phyloP scores from a whole-genome alignment of 257 asterid genomes.

The Pogostemon cablin region DNA sequence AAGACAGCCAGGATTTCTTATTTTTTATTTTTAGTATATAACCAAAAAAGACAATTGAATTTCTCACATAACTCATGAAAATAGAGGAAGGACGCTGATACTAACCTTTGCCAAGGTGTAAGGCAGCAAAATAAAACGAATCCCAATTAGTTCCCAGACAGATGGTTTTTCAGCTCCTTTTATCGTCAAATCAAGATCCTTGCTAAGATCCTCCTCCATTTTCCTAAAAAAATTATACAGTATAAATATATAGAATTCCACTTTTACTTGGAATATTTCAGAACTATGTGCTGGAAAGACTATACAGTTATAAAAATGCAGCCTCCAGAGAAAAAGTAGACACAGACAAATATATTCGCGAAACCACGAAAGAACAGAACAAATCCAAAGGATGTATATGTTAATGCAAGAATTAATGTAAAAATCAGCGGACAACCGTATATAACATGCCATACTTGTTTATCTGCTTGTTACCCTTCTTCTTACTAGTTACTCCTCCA shows the following conservation, averaged over 20 bases:
- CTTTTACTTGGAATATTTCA: constrained; percentile 21
- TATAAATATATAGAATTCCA: neutral
- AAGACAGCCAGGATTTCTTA: neutral
- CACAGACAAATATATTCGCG: neutral
- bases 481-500: constrained; percentile 79
- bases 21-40: too few species aligned
- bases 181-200: constrained; percentile 90
- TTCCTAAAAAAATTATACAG: constrained; percentile 47
- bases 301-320: constrained; percentile 2
- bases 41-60: neutral
- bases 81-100: constrained; percentile 11
- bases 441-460: constrained; percentile 60
- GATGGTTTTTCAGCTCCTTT: constrained; percentile 96
- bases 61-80: neutral
- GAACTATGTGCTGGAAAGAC: constrained; percentile 22
- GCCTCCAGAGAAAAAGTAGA: constrained; percentile 9
- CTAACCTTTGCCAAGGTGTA: constrained; percentile 79
- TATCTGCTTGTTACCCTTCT: constrained; percentile 74
- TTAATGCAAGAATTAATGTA: constrained; percentile 21
- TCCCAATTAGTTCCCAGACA: constrained; percentile 77
- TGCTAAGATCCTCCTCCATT: constrained; percentile 78
- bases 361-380: neutral
- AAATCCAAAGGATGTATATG: neutral
- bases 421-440: constrained; percentile 26
- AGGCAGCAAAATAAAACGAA: constrained; percentile 85